These are phyloP conservation scores for Persicaria tinctoria DNA, from an alignment of 148 eudicot genomes.

Conservation along the genomic window DNA sequence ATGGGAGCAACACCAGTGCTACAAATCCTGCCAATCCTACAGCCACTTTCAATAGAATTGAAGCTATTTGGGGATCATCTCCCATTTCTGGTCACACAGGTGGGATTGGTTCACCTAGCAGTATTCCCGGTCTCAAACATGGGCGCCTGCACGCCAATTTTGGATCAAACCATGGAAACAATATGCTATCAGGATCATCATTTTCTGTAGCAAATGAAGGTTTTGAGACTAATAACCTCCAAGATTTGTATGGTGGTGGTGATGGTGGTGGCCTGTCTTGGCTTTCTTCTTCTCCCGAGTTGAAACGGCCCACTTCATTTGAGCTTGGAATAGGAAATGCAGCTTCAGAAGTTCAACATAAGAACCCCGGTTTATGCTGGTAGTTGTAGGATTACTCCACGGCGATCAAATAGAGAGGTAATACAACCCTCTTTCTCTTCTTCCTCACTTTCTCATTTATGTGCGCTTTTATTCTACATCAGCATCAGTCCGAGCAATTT, in stretches of 20 bases:
- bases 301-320: constrained; percentile 50
- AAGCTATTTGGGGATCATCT: constrained; percentile 69
- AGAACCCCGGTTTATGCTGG: constrained; percentile 69
- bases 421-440: not conserved
- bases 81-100: constrained; percentile 38
- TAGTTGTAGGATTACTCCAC: constrained; percentile 48
- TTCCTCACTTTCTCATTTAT: not conserved
- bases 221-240: constrained; percentile 35
- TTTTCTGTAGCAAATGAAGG: constrained; percentile 34
- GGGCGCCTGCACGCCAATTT: constrained; percentile 30
- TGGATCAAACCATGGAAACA: constrained; percentile 33
- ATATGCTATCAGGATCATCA: constrained; percentile 31
- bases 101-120: constrained; percentile 31
- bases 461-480: not conserved
- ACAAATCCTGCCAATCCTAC: constrained; percentile 25
- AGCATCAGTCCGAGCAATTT: not conserved
- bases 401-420: constrained; percentile 72
- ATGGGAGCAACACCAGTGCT: constrained; percentile 37
- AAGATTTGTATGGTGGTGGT: constrained; percentile 35
- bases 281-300: constrained; percentile 58
- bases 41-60: constrained; percentile 37
- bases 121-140: constrained; percentile 30
- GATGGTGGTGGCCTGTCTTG: constrained; percentile 43
- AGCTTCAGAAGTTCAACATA: constrained; percentile 51
- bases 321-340: constrained; percentile 56